These are phyloP conservation scores for Apostasia shenzhenica DNA, from an alignment of 106 monocot species.

Conservation along the genomic window DNA sequence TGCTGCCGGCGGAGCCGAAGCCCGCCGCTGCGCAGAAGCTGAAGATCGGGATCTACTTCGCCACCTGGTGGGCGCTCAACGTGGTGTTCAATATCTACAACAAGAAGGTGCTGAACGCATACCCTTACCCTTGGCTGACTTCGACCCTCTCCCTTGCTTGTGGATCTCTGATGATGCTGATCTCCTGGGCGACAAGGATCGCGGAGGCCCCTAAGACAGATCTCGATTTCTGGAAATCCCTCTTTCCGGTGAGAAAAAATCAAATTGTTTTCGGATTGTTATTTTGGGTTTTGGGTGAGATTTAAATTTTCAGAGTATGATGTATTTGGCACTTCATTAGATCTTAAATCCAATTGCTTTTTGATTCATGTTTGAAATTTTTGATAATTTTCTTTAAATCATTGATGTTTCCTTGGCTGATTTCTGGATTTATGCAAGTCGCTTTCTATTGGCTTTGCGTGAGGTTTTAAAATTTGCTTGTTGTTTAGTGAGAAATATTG, in stretches of 20 bases:
- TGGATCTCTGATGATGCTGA: constrained; percentile 79
- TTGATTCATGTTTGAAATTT: background rate
- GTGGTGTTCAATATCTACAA: constrained; percentile 95
- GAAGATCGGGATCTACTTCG: constrained; percentile 80
- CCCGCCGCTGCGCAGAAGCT: constrained; percentile 34
- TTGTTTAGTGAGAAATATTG: background rate
- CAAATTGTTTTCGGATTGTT: background rate
- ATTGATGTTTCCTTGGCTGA: background rate
- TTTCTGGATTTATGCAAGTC: background rate
- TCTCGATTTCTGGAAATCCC: constrained; percentile 76
- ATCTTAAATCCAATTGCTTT: background rate
- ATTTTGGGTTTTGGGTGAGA: background rate
- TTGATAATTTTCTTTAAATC: background rate
- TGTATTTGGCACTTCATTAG: background rate
- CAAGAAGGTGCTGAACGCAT: constrained; percentile 92
- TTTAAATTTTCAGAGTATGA: background rate
- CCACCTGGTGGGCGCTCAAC: constrained; percentile 90
- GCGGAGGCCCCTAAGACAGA: constrained; percentile 70
- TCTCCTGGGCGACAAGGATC: constrained; percentile 63
- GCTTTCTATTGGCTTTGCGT: background rate
- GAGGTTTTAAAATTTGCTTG: background rate
- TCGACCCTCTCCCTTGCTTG: constrained; percentile 86
- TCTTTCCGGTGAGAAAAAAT: constrained; percentile 52
- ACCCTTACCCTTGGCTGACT: constrained; percentile 82
- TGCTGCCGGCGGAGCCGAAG: constrained; percentile 8